Percentiles rank a stretch among this genome's conserved stretches.
phyloP scores from a whole-genome alignment of 2,329 filamentous ascomycete species.

The Coleophoma cylindrospora region DNA sequence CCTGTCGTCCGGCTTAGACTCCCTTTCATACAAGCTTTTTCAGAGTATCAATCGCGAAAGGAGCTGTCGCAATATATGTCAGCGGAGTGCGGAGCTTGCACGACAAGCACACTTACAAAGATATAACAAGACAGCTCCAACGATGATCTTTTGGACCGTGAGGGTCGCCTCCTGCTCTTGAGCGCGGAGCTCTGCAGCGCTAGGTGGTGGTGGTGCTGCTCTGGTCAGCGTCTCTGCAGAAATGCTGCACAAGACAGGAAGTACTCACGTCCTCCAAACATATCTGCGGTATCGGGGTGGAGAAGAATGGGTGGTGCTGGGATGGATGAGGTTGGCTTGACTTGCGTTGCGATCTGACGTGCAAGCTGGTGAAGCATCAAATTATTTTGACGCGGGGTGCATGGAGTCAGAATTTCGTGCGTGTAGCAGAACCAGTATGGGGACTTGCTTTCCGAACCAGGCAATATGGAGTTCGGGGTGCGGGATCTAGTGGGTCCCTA shows the following conservation, averaged over 20 bases:
- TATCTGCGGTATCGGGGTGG: slow-evolving; percentile 28
- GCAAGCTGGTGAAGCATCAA: not conserved
- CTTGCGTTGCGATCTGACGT: not conserved
- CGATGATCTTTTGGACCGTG: slow-evolving; percentile 63
- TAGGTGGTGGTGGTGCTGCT: slow-evolving; percentile 59
- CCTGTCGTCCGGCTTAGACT: not conserved
- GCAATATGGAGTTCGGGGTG: too few relatives aligned
- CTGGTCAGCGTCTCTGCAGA: too few relatives aligned
- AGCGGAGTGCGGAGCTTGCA: not conserved
- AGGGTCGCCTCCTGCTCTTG: slow-evolving; percentile 63
- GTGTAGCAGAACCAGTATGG: too few relatives aligned
- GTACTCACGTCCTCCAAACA: slow-evolving; percentile 59
- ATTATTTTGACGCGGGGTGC: not conserved
- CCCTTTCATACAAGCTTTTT: slow-evolving; percentile 41
- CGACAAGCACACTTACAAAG: slow-evolving; percentile 56
- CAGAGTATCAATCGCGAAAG: slow-evolving; percentile 49
- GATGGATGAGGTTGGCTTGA: not conserved
- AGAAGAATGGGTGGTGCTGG: slow-evolving; percentile 1
- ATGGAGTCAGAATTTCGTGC: too few relatives aligned
- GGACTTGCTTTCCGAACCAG: too few relatives aligned
- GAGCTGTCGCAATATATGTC: slow-evolving; percentile 32
- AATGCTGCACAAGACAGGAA: too few relatives aligned
- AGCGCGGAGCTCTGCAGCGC: slow-evolving; percentile 63
- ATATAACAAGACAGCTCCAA: slow-evolving; percentile 65
- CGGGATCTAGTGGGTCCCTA: too few relatives aligned